Percentiles rank a stretch among this genome's conserved stretches.
phyloP scores from a whole-genome alignment of 2,329 filamentous ascomycete genomes.

The Trichophyton simii region DNA sequence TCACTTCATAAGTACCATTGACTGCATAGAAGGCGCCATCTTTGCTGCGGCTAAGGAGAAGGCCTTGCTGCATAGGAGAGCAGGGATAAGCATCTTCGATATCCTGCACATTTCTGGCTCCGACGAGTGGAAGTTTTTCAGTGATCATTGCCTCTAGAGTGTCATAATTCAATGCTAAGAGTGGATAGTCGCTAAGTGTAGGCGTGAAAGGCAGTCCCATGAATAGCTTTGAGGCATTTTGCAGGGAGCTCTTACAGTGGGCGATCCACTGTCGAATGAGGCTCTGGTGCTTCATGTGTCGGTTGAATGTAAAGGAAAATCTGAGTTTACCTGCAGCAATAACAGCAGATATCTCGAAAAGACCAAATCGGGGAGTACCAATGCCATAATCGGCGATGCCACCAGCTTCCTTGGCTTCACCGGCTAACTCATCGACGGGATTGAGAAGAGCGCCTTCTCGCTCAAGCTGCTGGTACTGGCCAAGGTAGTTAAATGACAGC shows the following conservation, averaged over 20 bases:
- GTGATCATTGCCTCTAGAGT: slow-evolving; percentile 27
- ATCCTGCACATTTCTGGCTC: slow-evolving; percentile 19
- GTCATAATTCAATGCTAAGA: slow-evolving; percentile 34
- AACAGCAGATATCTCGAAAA: slow-evolving; percentile 41
- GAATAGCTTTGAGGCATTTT: slow-evolving; percentile 19
- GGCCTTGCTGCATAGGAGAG: slow-evolving; percentile 28
- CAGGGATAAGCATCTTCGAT: slow-evolving; percentile 35
- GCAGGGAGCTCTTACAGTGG: slow-evolving; percentile 27
- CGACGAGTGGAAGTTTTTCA: slow-evolving; percentile 27
- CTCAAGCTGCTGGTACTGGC: slow-evolving; percentile 34
- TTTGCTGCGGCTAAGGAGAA: slow-evolving; percentile 24
- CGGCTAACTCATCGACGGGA: slow-evolving; percentile 30
- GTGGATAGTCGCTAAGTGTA: slow-evolving; percentile 35
- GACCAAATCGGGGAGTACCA: slow-evolving; percentile 34
- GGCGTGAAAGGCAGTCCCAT: slow-evolving; percentile 16
- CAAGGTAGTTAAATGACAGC: slow-evolving; percentile 31
- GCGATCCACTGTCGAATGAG: slow-evolving; percentile 34
- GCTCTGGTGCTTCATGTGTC: slow-evolving; percentile 33
- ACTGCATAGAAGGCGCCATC: slow-evolving; percentile 28
- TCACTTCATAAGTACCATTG: slow-evolving; percentile 27
- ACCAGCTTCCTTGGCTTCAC: slow-evolving; percentile 26
- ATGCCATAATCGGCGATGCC: slow-evolving; percentile 34
- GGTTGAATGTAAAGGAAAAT: slow-evolving; percentile 40
- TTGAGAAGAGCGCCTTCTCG: slow-evolving; percentile 32
- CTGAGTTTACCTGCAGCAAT: slow-evolving; percentile 36